These are phyloP conservation scores for Mrakia hoshinonis DNA, from an alignment of 768 basidiomycete genomes.

Conservation along the genomic window DNA sequence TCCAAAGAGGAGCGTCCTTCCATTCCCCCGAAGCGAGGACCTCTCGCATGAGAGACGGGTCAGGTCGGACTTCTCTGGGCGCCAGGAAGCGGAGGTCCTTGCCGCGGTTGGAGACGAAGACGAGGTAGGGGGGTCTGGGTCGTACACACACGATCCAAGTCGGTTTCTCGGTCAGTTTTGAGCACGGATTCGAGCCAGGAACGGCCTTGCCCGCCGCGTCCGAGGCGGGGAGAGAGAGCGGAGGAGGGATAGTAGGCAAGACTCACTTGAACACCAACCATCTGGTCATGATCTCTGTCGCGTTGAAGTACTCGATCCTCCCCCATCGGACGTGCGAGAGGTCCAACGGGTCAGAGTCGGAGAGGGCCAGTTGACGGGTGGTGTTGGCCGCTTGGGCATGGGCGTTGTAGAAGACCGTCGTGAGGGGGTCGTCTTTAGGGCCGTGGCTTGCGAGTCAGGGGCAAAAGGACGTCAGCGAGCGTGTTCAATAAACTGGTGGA, in stretches of 20 bases:
- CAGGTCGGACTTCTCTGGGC: conserved; percentile 23
- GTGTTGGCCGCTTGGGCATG: conserved; percentile 21
- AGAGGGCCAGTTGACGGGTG: conserved; percentile 1
- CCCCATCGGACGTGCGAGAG: conserved; percentile 26
- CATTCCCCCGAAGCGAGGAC: conserved; percentile 24
- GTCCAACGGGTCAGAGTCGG: conserved; percentile 15
- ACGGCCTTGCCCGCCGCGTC: not conserved
- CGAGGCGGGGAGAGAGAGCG: not conserved
- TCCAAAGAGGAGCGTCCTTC: conserved; percentile 22
- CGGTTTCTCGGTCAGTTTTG: not conserved
- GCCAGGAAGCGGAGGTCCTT: conserved; percentile 24
- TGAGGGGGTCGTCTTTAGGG: conserved; percentile 21
- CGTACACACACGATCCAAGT: not conserved
- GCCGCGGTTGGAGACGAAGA: conserved; percentile 28
- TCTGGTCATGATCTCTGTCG: conserved; percentile 21
- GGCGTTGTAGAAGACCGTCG: conserved; percentile 17
- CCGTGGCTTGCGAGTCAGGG: conserved; percentile 13
- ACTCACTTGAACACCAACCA: conserved; percentile 29
- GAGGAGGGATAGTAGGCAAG: not conserved
- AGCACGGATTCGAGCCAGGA: not conserved
- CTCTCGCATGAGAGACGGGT: conserved; percentile 5
- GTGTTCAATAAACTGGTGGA: too few relatives aligned
- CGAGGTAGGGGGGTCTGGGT: conserved; percentile 27
- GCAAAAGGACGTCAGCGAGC: not conserved
- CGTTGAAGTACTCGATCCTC: conserved; percentile 22